Percentiles rank a stretch among this genome's conserved stretches.
phyloP scores from a whole-genome alignment of 805 yeast species.

The Hanseniaspora pseudoguilliermondii region DNA sequence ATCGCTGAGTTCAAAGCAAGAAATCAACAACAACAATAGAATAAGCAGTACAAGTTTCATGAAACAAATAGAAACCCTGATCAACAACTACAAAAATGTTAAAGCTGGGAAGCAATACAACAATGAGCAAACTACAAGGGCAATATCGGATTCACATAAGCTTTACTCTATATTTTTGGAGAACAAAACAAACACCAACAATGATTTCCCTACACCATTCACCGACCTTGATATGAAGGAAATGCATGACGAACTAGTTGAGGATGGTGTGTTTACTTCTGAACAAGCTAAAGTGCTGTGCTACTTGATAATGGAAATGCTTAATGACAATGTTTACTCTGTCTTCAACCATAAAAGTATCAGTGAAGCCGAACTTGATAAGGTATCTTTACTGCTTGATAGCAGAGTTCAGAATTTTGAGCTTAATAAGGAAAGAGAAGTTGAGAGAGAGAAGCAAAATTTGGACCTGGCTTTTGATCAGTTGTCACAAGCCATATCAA shows the following conservation, averaged over 20 bases:
- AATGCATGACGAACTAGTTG: conserved; percentile 1
- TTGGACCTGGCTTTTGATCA: conserved; percentile 53
- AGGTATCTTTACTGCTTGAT: conserved; percentile 76
- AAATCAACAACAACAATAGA: conserved; percentile 13
- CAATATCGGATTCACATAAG: not conserved
- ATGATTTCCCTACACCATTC: conserved; percentile 1
- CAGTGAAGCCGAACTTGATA: conserved; percentile 56
- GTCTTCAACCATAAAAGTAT: conserved; percentile 29
- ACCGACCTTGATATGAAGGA: conserved; percentile 2
- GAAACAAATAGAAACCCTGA: not conserved
- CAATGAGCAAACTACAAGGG: conserved; percentile 1
- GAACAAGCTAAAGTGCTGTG: conserved; percentile 21
- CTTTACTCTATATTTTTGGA: not conserved
- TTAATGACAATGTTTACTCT: conserved; percentile 32
- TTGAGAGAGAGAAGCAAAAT: conserved; percentile 59
- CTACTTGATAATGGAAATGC: conserved; percentile 26
- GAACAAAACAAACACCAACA: not conserved
- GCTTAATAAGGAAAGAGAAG: conserved; percentile 59
- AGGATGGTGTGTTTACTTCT: conserved; percentile 17
- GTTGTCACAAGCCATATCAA: conserved; percentile 58
- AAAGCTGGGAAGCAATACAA: not conserved
- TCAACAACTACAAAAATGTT: not conserved
- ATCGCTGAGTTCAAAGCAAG: conserved; percentile 7
- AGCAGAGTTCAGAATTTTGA: conserved; percentile 82
- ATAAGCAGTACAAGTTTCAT: not conserved